Evolutionary conservation across 768 basidiomycete species (phyloP).

Genomic region (Termitomyces sp.): DNA sequence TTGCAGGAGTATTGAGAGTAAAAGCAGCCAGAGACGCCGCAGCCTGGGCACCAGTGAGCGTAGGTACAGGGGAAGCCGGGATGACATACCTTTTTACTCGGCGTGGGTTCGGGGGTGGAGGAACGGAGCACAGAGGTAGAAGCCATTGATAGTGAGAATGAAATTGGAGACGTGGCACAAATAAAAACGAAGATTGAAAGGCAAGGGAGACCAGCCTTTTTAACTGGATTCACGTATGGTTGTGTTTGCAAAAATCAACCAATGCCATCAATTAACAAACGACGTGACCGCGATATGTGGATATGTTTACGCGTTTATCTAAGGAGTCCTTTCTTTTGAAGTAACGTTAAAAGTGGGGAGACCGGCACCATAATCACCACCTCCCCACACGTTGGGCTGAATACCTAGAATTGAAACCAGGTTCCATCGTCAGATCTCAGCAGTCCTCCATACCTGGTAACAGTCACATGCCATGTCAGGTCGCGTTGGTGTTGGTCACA

Average conservation of each 20-base stretch:
- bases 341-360: no score
- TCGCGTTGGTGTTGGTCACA: not conserved
- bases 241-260: slow-evolving; percentile 28
- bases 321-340: no score
- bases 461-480: not conserved
- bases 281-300: slow-evolving; percentile 21
- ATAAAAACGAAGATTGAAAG: not conserved
- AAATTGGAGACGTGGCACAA: not conserved
- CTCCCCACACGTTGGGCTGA: no score
- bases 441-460: no score
- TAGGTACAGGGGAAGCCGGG: slow-evolving; percentile 1
- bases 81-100: slow-evolving; percentile 45
- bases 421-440: no score
- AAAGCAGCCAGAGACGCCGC: slow-evolving; percentile 41
- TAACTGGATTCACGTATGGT: slow-evolving; percentile 25
- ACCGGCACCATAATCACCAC: no score
- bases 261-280: no score
- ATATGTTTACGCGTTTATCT: slow-evolving; percentile 13
- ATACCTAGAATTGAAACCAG: no score
- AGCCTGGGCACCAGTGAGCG: slow-evolving; percentile 21
- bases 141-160: slow-evolving; percentile 20
- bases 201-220: slow-evolving; percentile 5
- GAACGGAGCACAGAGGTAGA: slow-evolving; percentile 21
- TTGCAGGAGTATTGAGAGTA: slow-evolving; percentile 25
- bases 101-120: slow-evolving; percentile 32